Evolutionary conservation across 805 yeast species (phyloP).

Genomic region (Cyberlindnera lachancei): DNA sequence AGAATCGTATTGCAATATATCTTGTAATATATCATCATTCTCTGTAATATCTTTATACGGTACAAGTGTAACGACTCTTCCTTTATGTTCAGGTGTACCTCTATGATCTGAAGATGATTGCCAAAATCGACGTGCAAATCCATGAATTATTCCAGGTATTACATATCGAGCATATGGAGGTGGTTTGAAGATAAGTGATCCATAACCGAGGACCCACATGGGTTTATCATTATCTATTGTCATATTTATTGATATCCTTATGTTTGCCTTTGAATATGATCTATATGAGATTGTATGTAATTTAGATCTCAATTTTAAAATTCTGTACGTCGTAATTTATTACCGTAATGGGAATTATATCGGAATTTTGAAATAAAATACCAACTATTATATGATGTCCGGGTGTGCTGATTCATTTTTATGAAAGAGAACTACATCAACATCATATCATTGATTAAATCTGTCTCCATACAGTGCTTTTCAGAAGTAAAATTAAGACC

Average conservation of each 20-base stretch:
- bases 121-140: constrained; percentile 83
- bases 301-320: background rate
- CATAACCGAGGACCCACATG: constrained; percentile 85
- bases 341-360: too few species aligned
- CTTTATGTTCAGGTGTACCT: constrained; percentile 82
- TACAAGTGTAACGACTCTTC: constrained; percentile 80
- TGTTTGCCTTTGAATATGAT: too few species aligned
- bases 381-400: too few species aligned
- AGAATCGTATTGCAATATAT: constrained; percentile 27
- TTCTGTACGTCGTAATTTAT: too few species aligned
- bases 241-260: constrained; percentile 4
- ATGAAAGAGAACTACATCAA: too few species aligned
- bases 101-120: constrained; percentile 86
- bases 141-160: constrained; percentile 67
- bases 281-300: too few species aligned
- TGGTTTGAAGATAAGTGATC: constrained; percentile 83
- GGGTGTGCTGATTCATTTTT: too few species aligned
- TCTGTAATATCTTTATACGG: constrained; percentile 46
- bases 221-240: constrained; percentile 26
- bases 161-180: constrained; percentile 63
- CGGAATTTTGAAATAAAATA: too few species aligned
- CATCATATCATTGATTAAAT: too few species aligned
- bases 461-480: too few species aligned
- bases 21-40: constrained; percentile 33
- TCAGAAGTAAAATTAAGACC: too few species aligned